phyloP scores from a whole-genome alignment of 2,329 filamentous ascomycete genomes.

The Immersiporthe knoxdaviesiana region DNA sequence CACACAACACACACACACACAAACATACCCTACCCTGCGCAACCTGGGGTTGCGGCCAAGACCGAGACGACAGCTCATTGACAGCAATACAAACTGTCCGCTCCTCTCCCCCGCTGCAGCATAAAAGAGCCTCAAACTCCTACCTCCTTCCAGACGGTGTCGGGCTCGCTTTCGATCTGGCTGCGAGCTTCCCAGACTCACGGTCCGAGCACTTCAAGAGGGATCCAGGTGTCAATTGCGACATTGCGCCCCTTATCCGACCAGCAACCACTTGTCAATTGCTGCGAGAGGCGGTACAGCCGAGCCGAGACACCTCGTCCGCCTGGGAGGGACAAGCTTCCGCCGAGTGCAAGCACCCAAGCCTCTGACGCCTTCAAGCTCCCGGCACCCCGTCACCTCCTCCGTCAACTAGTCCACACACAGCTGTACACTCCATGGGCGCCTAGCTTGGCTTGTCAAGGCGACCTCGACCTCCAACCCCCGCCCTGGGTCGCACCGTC shows the following conservation, averaged over 20 bases:
- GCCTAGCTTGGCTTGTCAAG: slow-evolving; percentile 20
- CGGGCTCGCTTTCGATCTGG: slow-evolving; percentile 12
- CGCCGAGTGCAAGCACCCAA: slow-evolving; percentile 8
- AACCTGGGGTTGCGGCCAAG: slow-evolving; percentile 25
- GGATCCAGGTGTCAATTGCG: slow-evolving; percentile 16
- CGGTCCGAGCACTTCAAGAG: slow-evolving; percentile 15
- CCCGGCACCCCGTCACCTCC: background rate
- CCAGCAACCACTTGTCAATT: slow-evolving; percentile 12
- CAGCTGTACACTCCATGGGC: slow-evolving; percentile 24
- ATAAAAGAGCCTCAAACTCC: slow-evolving; percentile 1
- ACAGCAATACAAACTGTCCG: slow-evolving; percentile 13
- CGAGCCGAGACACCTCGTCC: slow-evolving; percentile 15
- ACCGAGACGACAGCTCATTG: slow-evolving; percentile 11
- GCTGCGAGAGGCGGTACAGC: slow-evolving; percentile 13
- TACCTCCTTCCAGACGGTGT: slow-evolving; percentile 8
- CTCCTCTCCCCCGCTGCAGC: slow-evolving; percentile 9
- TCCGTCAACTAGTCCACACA: slow-evolving; percentile 3
- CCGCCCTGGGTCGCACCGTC: slow-evolving; percentile 19
- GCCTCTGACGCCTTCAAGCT: slow-evolving; percentile 4
- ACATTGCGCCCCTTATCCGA: slow-evolving; percentile 12
- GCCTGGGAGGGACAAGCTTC: background rate
- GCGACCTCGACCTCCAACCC: slow-evolving; percentile 18
- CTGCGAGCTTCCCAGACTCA: slow-evolving; percentile 22
- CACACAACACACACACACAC: no score
- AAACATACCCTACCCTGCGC: slow-evolving; percentile 13